Evolutionary conservation across 805 yeast genomes (phyloP).

Genomic region (Hanseniaspora vineae): DNA sequence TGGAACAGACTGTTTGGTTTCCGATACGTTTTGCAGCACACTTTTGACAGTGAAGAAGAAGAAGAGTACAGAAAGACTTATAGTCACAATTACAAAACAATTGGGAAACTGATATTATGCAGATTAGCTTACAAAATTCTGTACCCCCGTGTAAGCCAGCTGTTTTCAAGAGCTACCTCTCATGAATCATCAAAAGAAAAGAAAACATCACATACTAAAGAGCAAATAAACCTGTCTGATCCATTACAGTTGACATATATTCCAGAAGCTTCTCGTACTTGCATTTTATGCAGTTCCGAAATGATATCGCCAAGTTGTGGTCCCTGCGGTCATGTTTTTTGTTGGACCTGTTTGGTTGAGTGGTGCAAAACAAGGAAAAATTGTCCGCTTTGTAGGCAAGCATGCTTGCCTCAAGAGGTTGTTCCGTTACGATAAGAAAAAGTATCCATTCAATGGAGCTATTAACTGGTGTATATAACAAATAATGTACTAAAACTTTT

Average conservation of each 20-base stretch:
- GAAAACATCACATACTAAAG: slow-evolving; percentile 1
- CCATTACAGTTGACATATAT: slow-evolving; percentile 48
- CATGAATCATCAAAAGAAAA: neutral
- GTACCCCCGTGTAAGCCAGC: neutral
- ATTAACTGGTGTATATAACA: too few species aligned
- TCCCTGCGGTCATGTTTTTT: slow-evolving; percentile 83
- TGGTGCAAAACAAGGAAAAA: slow-evolving; percentile 59
- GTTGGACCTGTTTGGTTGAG: slow-evolving; percentile 82
- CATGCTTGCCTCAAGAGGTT: slow-evolving; percentile 32
- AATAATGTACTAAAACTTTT: too few species aligned
- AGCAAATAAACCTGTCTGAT: slow-evolving; percentile 40
- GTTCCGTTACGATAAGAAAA: slow-evolving; percentile 35
- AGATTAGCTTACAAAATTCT: slow-evolving; percentile 36
- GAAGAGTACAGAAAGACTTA: slow-evolving; percentile 22
- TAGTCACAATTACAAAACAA: slow-evolving; percentile 48
- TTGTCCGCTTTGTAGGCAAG: slow-evolving; percentile 83
- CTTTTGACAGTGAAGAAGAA: slow-evolving; percentile 26
- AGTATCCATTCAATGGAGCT: too few species aligned
- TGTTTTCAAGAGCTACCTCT: neutral
- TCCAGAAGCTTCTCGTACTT: slow-evolving; percentile 37
- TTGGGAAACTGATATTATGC: slow-evolving; percentile 49
- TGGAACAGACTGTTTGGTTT: slow-evolving; percentile 69
- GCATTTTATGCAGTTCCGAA: slow-evolving; percentile 71
- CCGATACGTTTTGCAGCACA: slow-evolving; percentile 65
- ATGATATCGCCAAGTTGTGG: slow-evolving; percentile 80